Evolutionary conservation across 2,329 filamentous ascomycete species (phyloP).

Genomic region (Alternaria angustiovoidea): DNA sequence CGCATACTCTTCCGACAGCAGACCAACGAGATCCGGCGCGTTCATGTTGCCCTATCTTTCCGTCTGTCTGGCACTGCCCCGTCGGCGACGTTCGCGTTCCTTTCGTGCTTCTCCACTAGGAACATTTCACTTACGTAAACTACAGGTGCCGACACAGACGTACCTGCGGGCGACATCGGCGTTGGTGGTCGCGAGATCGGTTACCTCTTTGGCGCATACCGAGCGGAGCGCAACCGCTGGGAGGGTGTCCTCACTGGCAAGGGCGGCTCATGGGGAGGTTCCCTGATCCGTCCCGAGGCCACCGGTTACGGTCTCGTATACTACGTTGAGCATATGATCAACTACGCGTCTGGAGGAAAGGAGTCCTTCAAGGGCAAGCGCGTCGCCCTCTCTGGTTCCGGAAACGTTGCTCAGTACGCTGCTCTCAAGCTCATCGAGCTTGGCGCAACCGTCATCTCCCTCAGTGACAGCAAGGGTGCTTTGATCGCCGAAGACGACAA

Average conservation of each 20-base stretch:
- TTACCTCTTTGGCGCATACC: slow-evolving; percentile 94
- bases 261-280: slow-evolving; percentile 91
- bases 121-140: slow-evolving; percentile 52
- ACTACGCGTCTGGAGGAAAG: slow-evolving; percentile 78
- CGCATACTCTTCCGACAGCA: slow-evolving; percentile 23
- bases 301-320: slow-evolving; percentile 97
- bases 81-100: slow-evolving; percentile 9
- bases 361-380: slow-evolving; percentile 90
- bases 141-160: slow-evolving; percentile 82
- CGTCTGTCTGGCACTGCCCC: slow-evolving; percentile 13
- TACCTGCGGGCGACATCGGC: slow-evolving; percentile 96
- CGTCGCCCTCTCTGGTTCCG: slow-evolving; percentile 94
- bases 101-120: slow-evolving; percentile 15
- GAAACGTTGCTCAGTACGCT: slow-evolving; percentile 97
- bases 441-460: slow-evolving; percentile 87
- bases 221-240: slow-evolving; percentile 86
- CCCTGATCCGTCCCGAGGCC: slow-evolving; percentile 92
- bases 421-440: slow-evolving; percentile 97
- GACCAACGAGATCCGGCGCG: slow-evolving; percentile 23
- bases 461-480: slow-evolving; percentile 90
- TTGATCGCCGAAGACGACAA: slow-evolving; percentile 76
- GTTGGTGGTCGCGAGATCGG: slow-evolving; percentile 92
- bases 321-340: slow-evolving; percentile 64
- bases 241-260: slow-evolving; percentile 97
- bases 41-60: slow-evolving; percentile 24